Conservation (phyloP, 2,329 filamentous ascomycete species). For the Apiospora malaysiana region DNA sequence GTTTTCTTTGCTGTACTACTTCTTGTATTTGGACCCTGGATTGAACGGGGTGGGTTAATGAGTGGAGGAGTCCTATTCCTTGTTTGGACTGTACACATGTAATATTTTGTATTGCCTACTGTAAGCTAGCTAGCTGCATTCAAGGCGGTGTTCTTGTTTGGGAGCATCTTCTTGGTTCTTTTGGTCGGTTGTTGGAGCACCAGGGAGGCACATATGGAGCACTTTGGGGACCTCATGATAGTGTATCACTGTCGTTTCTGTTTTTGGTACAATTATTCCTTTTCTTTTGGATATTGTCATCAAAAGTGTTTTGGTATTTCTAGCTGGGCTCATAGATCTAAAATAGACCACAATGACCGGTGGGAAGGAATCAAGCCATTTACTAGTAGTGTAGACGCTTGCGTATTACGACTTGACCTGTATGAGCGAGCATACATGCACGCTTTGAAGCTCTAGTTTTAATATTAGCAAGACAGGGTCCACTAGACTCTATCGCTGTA, state of each 20-base stretch:
- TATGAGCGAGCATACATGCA: neutral
- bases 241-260: neutral
- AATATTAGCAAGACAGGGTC: neutral
- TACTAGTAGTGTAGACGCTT: neutral
- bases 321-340: neutral
- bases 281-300: neutral
- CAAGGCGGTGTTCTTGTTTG: neutral
- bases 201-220: neutral
- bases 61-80: neutral
- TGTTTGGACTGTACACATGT: neutral
- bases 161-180: neutral
- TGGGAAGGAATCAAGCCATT: neutral
- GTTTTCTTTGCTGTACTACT: conserved; percentile 5
- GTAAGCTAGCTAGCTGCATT: conserved; percentile 11
- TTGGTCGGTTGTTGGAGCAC: neutral
- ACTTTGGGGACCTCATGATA: neutral
- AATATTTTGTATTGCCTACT: conserved; percentile 10
- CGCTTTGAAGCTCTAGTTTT: neutral
- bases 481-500: neutral
- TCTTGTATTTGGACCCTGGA: neutral
- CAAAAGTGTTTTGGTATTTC: neutral
- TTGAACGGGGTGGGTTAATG: neutral
- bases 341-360: neutral
- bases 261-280: neutral
- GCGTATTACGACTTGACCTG: neutral